Base-by-base conservation (phyloP, 2,329 filamentous ascomycete genomes). In the Thermomyces lanuginosus region DNA sequence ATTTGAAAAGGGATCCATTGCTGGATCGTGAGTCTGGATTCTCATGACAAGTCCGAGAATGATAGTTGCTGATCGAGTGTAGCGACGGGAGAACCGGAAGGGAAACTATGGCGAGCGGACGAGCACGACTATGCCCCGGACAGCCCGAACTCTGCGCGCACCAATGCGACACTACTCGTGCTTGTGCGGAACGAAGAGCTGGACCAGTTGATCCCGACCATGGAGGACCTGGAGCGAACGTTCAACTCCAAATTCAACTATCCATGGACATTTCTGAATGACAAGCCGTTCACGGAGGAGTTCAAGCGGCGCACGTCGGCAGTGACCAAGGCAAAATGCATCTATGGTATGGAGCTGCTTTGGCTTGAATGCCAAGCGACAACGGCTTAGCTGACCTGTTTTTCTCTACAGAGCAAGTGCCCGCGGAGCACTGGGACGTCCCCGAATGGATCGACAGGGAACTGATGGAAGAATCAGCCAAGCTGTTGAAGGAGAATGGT, bases 221-320 rank as follows among this genome's bases (percentile, higher is more conserved):
- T 98, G 81, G 57, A 58, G 29, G 86, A 98, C 46, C 65, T 98
- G 33, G 89, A 98, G 58, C 63, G 77, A 38, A 95, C 86, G 1
- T 98, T 84, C 83, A 98, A 98, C 47, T 64, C 72, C 63, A 98
- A 98, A 49, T 98, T 95, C 69, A 98, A 98, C 61, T 98, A 98
- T 49, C 89, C 89, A 0, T 98, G 89, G 82, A 93, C 83, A 6
- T 98, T 98, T 53, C 91, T 98, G 66, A 98, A 98, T 57, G 86
- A 98, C 46, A 75, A 80, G 27, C 80, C 81, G 9, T 98, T 98
- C 47, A 75, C 77, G 2, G 78, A 89, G 9, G 84, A 95, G 43
- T 98, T 98, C 62, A 95, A 91, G 59, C 62, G 61, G 43, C 71
- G 68, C 53, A 95, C 84, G 1, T 63, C 67, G 36, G 81, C 74